phyloP scores from a whole-genome alignment of 768 basidiomycete genomes.

The Suillus occidentalis region DNA sequence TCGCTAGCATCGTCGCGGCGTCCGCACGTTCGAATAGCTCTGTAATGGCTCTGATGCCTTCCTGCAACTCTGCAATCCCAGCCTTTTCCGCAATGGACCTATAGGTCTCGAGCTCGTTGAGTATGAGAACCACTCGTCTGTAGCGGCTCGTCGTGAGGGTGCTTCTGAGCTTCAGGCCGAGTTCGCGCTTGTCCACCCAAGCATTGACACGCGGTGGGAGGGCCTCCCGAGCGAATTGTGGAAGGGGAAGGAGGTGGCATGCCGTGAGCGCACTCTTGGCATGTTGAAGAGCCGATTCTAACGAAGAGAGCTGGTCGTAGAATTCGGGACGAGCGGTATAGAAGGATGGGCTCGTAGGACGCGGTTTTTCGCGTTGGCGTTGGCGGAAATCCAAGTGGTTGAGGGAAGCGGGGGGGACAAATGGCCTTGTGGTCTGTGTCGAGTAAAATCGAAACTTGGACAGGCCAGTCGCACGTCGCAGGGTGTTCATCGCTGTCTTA shows the following conservation, averaged over 20 bases:
- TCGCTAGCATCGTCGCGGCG: conserved; percentile 26
- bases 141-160: conserved; percentile 71
- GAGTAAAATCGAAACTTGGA: conserved; percentile 11
- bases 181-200: conserved; percentile 68
- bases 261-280: conserved; percentile 59
- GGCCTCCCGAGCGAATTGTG: conserved; percentile 60
- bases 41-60: conserved; percentile 51
- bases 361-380: conserved; percentile 9
- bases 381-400: conserved; percentile 12
- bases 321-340: conserved; percentile 79
- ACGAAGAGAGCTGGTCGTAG: conserved; percentile 66
- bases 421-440: conserved; percentile 24
- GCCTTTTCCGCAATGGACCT: conserved; percentile 59
- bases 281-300: conserved; percentile 62
- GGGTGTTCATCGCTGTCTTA: conserved; percentile 31
- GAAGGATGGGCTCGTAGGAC: conserved; percentile 73
- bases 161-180: conserved; percentile 56
- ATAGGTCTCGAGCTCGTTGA: conserved; percentile 67
- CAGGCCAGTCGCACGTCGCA: background rate
- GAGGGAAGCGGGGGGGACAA: conserved; percentile 38
- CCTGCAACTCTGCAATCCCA: conserved; percentile 54
- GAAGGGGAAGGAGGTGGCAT: conserved; percentile 77
- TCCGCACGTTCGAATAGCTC: conserved; percentile 61
- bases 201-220: conserved; percentile 59
- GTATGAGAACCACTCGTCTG: conserved; percentile 56